Base-by-base conservation (phyloP, 163 green algal species). In the Scenedesmus sp. region DNA sequence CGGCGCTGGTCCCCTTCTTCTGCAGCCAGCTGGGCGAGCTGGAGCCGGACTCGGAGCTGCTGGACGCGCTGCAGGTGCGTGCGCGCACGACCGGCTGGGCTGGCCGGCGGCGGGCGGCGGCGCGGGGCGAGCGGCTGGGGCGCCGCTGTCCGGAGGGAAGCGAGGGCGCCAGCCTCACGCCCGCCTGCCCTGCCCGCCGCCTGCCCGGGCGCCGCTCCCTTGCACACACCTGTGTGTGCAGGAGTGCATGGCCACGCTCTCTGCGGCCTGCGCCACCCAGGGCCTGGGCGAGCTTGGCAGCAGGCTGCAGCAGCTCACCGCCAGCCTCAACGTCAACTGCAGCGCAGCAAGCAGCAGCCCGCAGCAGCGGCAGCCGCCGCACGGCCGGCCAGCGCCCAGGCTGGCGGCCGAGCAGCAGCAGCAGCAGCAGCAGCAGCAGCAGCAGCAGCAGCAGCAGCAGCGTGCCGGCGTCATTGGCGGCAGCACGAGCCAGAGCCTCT, bases 1-100 rank as follows among this genome's bases (percentile, higher is more conserved):
- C 87, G 4, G 77, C 87, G 0, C 42, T 92, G 39, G 84, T 97
- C 75, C 93, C 93, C 22, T 93, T 93, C 83, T 62, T 94, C 62
- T 87, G 82, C 42, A 63, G 71, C 22, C 70, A 84, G 51, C 76
- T 83, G 26, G 50, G 63, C 6, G 33, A 64, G 20, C 31, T 84
- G 26, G 66, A 77, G 14, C 34, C 42, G 7, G 85, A 77, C 42
- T 69, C 82, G 7, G 51, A 69, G 51, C 73, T 77, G 77, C 10
- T 56, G 24, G 14, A 24, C 15, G 53, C 63, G 28, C 17, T 62
- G 51, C 44, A 63, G 34, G 57, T 67, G 63, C 39, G 34, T 29
- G 17, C 51, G 34, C 60, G 33, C 51, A 9, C 14, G 50, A 18
- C 22, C 39, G 39, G 39, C 39, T 47, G 39, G n/a, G n/a, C n/a